Evolutionary conservation across 164 flowering plant genomes (phyloP).

Genomic region (Tetracentron sinense): DNA sequence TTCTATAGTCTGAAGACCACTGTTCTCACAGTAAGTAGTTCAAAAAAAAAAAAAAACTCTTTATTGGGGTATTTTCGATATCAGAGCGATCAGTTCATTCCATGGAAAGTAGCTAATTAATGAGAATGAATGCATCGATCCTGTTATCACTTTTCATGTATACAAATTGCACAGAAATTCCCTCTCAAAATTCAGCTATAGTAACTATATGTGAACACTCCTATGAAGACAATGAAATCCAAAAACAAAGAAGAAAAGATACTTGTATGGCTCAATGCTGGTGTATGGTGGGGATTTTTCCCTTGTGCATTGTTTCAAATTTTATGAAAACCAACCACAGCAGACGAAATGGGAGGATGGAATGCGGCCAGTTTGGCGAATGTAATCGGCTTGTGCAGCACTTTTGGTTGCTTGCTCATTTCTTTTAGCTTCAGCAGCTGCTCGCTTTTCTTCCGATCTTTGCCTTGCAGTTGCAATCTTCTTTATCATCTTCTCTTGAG

Average conservation of each 20-base stretch:
- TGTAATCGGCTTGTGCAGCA: slow-evolving; percentile 62
- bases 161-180: neutral
- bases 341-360: slow-evolving; percentile 51
- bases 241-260: neutral
- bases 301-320: neutral
- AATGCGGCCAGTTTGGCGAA: slow-evolving; percentile 65
- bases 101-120: too few species aligned
- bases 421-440: slow-evolving; percentile 57
- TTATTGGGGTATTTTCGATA: too few species aligned
- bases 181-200: too few species aligned
- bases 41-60: too few species aligned
- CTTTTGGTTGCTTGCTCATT: slow-evolving; percentile 56
- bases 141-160: too few species aligned
- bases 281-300: neutral
- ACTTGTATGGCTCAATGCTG: neutral
- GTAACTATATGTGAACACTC: neutral
- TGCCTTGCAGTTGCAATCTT: slow-evolving; percentile 66
- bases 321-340: slow-evolving; percentile 53
- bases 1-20: too few species aligned
- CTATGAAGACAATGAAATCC: neutral
- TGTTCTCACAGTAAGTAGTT: too few species aligned
- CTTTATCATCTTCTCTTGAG: slow-evolving; percentile 74
- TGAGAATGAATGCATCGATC: too few species aligned
- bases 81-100: too few species aligned
- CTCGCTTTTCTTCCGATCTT: slow-evolving; percentile 63